Evolutionary conservation across 1,139 yeast species (phyloP), one percentile per base, ranked within the genome.

Genomic region (Suhomyces terraborum): DNA sequence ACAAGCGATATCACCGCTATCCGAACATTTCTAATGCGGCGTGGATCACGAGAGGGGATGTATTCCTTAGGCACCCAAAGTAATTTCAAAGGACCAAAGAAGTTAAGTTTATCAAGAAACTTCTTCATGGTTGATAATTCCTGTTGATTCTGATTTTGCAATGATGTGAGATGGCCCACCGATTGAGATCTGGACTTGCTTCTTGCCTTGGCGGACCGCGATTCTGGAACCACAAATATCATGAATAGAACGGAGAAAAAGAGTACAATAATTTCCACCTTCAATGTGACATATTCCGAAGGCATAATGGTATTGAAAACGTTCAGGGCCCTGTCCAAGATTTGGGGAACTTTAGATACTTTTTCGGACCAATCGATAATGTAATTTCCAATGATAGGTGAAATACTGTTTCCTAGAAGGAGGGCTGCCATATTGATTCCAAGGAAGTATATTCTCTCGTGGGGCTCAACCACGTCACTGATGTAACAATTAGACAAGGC

Each of bases 401-500:
- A 93, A 12, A 75, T 20, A 1, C 84, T 82, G 47, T 81, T 56
- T 0, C 91, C 91, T 4, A 73, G 66, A 52, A 75, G 83, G 44
- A 84, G 54, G 18, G 77, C 63, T 0, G 89, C 88, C 41, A 75
- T 69, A 22, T 77, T 62, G 26, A 76, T 59, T 0, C 89, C 88
- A 47, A 85, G 64, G 1, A 74, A 65, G 38, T 75, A 73, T 13
- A 79, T 75, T 44, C 93, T 62, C 38, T 73, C 66, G 24, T 65
- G 66, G 1, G 83, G 73, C 12, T 77, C 80, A 10, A 78, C 80
- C 35, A 82, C 77, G 59, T 86, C 94, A 4, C 85, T 69, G 21
- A 84, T 69, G 53, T 84, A 85, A 36, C 87, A 74, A 49, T 77
- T 77, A 12, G 75, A 62, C 22, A 84, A 56, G n/a, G 83, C 73